Evolutionary conservation across 768 basidiomycete genomes (phyloP).

Genomic region (Clathrus columnatus): DNA sequence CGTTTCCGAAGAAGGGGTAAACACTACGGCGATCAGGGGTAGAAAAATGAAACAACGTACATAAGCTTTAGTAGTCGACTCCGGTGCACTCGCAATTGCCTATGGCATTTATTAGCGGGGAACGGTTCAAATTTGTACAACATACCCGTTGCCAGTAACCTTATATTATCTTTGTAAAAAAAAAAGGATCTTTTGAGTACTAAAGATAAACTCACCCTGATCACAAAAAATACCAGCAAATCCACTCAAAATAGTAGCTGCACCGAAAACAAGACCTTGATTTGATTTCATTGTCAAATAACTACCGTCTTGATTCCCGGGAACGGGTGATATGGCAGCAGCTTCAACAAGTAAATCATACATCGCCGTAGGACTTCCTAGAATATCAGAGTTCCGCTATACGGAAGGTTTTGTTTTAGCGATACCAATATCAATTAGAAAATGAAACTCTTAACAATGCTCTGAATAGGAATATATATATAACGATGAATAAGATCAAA

Average conservation of each 20-base stretch:
- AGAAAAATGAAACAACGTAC: conserved; percentile 19
- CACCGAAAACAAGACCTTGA: conserved; percentile 35
- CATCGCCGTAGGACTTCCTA: conserved; percentile 31
- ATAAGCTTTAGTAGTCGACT: conserved; percentile 44
- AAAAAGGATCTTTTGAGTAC: not conserved
- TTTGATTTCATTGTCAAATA: conserved; percentile 51
- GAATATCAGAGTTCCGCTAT: conserved; percentile 29
- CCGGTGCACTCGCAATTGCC: conserved; percentile 44
- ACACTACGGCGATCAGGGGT: no score
- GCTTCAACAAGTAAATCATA: conserved; percentile 43
- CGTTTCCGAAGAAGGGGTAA: conserved; percentile 1
- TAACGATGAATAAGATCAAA: conserved; percentile 34
- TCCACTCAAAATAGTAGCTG: conserved; percentile 30
- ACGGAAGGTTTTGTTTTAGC: conserved; percentile 16
- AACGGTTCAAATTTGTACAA: conserved; percentile 10
- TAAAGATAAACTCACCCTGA: conserved; percentile 28
- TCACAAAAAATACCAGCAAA: conserved; percentile 44
- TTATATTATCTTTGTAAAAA: conserved; percentile 16
- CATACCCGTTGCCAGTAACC: conserved; percentile 46
- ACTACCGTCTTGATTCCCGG: conserved; percentile 41
- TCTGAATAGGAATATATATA: conserved; percentile 21
- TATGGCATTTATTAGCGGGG: conserved; percentile 16
- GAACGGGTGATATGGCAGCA: conserved; percentile 35
- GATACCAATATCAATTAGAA: not conserved
- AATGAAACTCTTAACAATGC: conserved; percentile 10